These are phyloP conservation scores for Castanea sativa DNA, from an alignment of 306 rosid species.

Conservation along the genomic window DNA sequence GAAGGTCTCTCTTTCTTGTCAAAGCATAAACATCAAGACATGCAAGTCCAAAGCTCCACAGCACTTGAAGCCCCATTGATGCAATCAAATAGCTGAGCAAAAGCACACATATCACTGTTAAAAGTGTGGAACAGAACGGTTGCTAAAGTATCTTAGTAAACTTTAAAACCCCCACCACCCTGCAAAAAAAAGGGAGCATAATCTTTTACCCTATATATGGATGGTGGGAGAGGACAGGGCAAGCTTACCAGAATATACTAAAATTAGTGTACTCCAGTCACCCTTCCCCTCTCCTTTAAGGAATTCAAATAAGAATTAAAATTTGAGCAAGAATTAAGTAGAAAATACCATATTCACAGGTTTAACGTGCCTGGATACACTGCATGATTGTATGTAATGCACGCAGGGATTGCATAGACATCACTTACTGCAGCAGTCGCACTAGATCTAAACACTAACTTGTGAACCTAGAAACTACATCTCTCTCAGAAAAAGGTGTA, in stretches of 20 bases:
- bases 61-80: constrained; percentile 97
- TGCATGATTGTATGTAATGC: too few relatives aligned
- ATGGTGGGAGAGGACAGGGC: too few relatives aligned
- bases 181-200: neutral
- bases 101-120: constrained; percentile 6
- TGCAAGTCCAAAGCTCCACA: constrained; percentile 98
- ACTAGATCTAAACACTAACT: neutral
- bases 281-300: too few relatives aligned
- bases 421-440: neutral
- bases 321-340: neutral
- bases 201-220: neutral
- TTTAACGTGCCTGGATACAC: neutral
- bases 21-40: constrained; percentile 90
- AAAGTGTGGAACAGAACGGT: neutral
- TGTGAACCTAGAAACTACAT: neutral
- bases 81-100: constrained; percentile 86
- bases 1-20: constrained; percentile 79
- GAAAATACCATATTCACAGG: neutral
- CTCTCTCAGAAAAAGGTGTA: neutral
- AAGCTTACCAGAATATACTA: too few relatives aligned
- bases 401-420: neutral
- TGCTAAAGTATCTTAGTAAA: neutral
- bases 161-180: neutral
- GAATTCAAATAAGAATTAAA: neutral
- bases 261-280: too few relatives aligned